Base-by-base conservation (phyloP, 352 stramenopile species). In the Sclerospora graminicola region DNA sequence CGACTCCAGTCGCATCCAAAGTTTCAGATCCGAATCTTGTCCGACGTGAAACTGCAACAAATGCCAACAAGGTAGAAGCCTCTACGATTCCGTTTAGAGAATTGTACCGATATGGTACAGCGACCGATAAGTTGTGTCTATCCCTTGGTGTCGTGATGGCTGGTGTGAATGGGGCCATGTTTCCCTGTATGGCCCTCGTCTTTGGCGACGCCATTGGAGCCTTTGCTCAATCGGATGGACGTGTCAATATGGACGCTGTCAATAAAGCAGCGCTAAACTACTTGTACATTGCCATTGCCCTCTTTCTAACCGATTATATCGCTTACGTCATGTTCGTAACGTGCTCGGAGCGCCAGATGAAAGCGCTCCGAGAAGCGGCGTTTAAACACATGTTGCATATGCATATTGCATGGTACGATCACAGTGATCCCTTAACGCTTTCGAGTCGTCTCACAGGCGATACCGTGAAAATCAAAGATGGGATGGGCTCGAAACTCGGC, bases 391-490 rank as follows among this genome's bases (percentile, higher is more conserved):
- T 77, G 48, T 45, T 77, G n/a, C 61, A 66, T 16, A 36, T 73
- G 51, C 60, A 77, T 37, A 54, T 77, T 5, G 42, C 29, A 5
- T 77, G 66, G 66, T 74, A 71, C 45, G 66, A 77, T 31, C 11
- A 9, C 5, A 47, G 38, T 27, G 60, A 76, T 35, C 48, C 54
- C 2, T 45, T 65, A n/a, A 37, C 67, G 28, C 39, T 76, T 3
- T 53, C 61, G 5, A 69, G 44, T 34, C 59, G 60, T 4, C 38
- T 74, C 13, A 62, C 51, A 8, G 63, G 57, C 7, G 64, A 75
- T 20, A 75, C 66, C 1, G 53, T 72, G 35, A 69, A 70, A 34
- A 72, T 76, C 29, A 71, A 72, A 31, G 57, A 76, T 38, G 66
- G 53, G 21, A 72, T 72, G 63, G 63, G 63, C 5, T 34, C 63